Evolutionary conservation across 352 stramenopile species (phyloP).

Genomic region (Globisporangium parvum): DNA sequence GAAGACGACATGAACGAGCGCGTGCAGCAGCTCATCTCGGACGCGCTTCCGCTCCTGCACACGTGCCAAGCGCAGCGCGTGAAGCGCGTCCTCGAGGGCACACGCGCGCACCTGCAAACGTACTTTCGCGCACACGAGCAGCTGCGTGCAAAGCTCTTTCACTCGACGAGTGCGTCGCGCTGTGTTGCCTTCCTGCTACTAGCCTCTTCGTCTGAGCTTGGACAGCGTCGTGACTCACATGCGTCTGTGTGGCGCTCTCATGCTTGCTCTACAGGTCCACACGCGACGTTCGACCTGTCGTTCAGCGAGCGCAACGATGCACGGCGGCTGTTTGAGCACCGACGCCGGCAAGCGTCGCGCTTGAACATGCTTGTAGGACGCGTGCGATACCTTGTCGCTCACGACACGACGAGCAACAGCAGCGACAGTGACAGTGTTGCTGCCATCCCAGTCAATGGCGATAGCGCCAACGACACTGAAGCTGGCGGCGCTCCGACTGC

Average conservation of each 20-base stretch:
- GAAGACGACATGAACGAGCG: conserved; percentile 9
- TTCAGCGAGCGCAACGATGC: conserved; percentile 24
- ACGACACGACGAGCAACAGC: conserved; percentile 1
- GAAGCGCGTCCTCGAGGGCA: conserved; percentile 10
- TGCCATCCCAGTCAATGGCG: background rate
- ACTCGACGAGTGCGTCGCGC: conserved; percentile 10
- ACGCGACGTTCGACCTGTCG: conserved; percentile 13
- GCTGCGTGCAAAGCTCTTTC: conserved; percentile 2
- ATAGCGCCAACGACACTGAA: background rate
- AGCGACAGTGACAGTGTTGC: conserved; percentile 4
- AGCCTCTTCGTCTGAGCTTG: no score
- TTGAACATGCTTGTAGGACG: conserved; percentile 35
- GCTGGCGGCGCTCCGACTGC: no score
- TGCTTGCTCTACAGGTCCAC: conserved; percentile 1
- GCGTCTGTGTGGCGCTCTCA: background rate
- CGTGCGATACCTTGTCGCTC: conserved; percentile 30
- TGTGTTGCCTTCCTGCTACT: no score
- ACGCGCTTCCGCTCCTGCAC: conserved; percentile 8
- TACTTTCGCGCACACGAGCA: conserved; percentile 10
- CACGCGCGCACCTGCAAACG: conserved; percentile 7
- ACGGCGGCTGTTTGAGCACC: conserved; percentile 18
- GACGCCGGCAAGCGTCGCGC: conserved; percentile 4
- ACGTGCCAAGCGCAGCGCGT: conserved; percentile 12
- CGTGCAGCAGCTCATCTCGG: conserved; percentile 11
- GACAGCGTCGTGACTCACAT: background rate